These are phyloP conservation scores for Limonium bicolor DNA, from an alignment of 148 eudicot genomes.

Conservation along the genomic window DNA sequence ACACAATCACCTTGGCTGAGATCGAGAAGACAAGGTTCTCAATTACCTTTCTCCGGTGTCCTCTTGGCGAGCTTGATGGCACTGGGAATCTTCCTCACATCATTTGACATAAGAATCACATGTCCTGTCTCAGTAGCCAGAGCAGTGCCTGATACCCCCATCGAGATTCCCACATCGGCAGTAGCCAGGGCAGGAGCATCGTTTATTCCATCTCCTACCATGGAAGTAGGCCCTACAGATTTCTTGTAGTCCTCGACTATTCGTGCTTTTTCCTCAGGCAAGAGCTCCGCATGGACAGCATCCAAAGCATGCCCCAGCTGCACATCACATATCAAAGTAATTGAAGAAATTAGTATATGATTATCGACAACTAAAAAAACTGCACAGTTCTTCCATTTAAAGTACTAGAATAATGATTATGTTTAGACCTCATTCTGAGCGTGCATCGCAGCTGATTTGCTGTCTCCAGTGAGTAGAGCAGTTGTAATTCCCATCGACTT, in stretches of 20 bases:
- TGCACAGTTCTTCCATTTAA: too few relatives aligned
- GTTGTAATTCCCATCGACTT: constrained; percentile 70
- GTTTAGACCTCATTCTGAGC: constrained; percentile 83
- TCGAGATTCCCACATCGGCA: constrained; percentile 85
- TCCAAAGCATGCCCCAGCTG: constrained; percentile 65
- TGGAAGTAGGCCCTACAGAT: constrained; percentile 43
- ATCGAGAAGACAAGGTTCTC: constrained; percentile 56
- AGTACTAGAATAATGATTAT: too few relatives aligned
- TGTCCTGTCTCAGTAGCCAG: constrained; percentile 85
- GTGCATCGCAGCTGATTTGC: constrained; percentile 48
- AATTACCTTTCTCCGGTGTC: constrained; percentile 38
- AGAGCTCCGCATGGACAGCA: constrained; percentile 50
- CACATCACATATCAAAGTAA: too few relatives aligned
- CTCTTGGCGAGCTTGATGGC: constrained; percentile 41
- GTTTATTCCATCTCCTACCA: constrained; percentile 93
- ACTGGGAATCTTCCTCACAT: constrained; percentile 53
- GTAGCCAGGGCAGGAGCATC: constrained; percentile 93
- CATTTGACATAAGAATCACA: constrained; percentile 77
- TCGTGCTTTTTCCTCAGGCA: constrained; percentile 73
- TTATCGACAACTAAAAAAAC: too few relatives aligned
- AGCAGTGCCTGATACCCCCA: constrained; percentile 95
- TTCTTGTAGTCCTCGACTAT: constrained; percentile 44
- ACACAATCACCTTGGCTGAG: constrained; percentile 44
- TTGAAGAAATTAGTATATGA: too few relatives aligned
- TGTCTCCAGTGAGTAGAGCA: constrained; percentile 84